A percentile compares a stretch with the other conserved stretches of the same genome.
Conservation (phyloP, 371 early-diverging fungal genomes). For the Saksenaea vasiformis region DNA sequence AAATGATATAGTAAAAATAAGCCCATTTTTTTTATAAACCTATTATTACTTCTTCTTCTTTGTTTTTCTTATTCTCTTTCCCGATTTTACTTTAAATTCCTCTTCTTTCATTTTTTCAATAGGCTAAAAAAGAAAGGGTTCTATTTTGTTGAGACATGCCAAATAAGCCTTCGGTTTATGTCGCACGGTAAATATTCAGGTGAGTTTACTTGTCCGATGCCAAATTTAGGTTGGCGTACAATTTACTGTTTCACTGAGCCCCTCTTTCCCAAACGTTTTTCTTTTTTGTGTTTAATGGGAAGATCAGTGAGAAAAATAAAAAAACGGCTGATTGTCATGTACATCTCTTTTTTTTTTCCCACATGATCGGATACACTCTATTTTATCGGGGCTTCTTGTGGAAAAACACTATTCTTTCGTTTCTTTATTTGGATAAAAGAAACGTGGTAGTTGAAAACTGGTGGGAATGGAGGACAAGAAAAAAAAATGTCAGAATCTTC, state of each 20-base stretch:
- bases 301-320: conserved; percentile 1
- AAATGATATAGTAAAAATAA: conserved; percentile 2
- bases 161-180: neutral
- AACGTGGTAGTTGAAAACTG: conserved; percentile 1
- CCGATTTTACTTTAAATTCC: neutral
- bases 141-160: neutral
- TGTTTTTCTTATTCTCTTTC: neutral
- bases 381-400: conserved; percentile 1
- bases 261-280: neutral
- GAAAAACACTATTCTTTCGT: neutral
- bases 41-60: neutral
- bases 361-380: conserved; percentile 4
- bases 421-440: conserved; percentile 1
- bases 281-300: neutral
- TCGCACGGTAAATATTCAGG: conserved; percentile 1
- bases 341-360: conserved; percentile 6
- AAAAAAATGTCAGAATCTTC: neutral
- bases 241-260: conserved; percentile 4
- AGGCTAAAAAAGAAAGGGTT: no score
- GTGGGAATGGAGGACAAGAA: conserved; percentile 4
- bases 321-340: conserved; percentile 6
- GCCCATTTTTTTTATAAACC: conserved; percentile 3
- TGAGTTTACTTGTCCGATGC: conserved; percentile 1
- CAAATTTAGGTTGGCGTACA: conserved; percentile 5
- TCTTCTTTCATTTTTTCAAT: neutral